Conservation (phyloP, 352 stramenopile genomes). For the Blastocystis sp. region DNA sequence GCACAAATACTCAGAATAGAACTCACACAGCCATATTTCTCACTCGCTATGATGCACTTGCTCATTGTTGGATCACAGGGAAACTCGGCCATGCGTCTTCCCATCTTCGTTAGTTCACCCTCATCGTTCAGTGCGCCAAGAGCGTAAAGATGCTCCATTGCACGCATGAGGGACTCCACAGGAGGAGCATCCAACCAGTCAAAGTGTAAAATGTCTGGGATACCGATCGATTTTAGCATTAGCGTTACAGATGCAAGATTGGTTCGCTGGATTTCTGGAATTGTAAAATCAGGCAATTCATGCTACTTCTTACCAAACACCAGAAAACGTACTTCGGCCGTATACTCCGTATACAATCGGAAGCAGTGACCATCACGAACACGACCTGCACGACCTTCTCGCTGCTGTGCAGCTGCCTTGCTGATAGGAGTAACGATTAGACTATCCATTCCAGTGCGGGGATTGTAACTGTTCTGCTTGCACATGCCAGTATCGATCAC, state of each 20-base stretch:
- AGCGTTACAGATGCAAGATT: conserved; percentile 95
- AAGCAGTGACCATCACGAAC: conserved; percentile 97
- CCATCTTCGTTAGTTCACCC: conserved; percentile 92
- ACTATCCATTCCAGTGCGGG: conserved; percentile 95
- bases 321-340: conserved; percentile 69
- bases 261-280: conserved; percentile 92
- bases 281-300: conserved; percentile 94
- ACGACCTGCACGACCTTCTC: conserved; percentile 84
- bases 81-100: conserved; percentile 89
- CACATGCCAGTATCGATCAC: conserved; percentile 99
- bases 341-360: conserved; percentile 95
- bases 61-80: conserved; percentile 87
- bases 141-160: conserved; percentile 95
- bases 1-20: conserved; percentile 92
- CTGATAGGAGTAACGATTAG: conserved; percentile 94
- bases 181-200: conserved; percentile 99
- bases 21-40: conserved; percentile 80
- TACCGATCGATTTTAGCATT: conserved; percentile 95
- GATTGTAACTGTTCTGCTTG: conserved; percentile 99
- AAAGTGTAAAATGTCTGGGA: conserved; percentile 98
- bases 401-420: conserved; percentile 88
- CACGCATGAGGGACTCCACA: conserved; percentile 92
- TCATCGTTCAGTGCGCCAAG: conserved; percentile 95
- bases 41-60: conserved; percentile 81
- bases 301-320: conserved; percentile 67